These are phyloP conservation scores for Penicillium argentinense DNA, from an alignment of 495 filamentous ascomycete species.

Conservation along the genomic window DNA sequence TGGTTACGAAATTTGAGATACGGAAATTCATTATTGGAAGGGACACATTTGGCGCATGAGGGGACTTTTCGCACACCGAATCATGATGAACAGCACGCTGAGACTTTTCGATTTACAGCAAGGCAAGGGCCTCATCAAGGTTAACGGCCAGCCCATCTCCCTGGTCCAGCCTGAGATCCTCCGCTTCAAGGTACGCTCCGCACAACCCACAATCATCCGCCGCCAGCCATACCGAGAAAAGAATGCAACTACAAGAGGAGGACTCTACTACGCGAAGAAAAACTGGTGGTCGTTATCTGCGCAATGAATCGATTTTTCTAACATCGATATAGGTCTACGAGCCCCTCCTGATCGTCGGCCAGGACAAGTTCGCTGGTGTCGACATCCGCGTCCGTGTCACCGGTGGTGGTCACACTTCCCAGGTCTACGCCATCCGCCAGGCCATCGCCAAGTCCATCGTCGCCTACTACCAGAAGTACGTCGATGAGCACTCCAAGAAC, in stretches of 20 bases:
- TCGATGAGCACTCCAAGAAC: slow-evolving; percentile 99
- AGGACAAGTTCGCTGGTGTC: slow-evolving; percentile 94
- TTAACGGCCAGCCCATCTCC: slow-evolving; percentile 93
- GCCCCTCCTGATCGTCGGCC: slow-evolving; percentile 91
- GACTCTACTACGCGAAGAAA: neutral
- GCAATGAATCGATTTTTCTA: neutral
- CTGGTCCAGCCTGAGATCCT: slow-evolving; percentile 96
- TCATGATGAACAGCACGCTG: slow-evolving; percentile 28
- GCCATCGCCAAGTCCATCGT: slow-evolving; percentile 98
- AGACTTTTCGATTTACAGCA: slow-evolving; percentile 54
- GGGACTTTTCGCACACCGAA: slow-evolving; percentile 8
- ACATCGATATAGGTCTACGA: slow-evolving; percentile 73
- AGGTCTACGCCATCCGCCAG: slow-evolving; percentile 98
- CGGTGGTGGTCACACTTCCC: slow-evolving; percentile 97
- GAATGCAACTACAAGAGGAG: slow-evolving; percentile 5
- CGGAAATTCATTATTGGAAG: slow-evolving; percentile 6
- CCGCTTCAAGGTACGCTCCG: slow-evolving; percentile 77
- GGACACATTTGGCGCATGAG: slow-evolving; percentile 17
- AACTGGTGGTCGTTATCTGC: slow-evolving; percentile 8
- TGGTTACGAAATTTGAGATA: neutral
- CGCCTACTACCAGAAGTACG: slow-evolving; percentile 99
- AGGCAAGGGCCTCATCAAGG: slow-evolving; percentile 94
- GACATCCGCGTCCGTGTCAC: slow-evolving; percentile 97
- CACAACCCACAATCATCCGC: slow-evolving; percentile 1
- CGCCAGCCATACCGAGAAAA: slow-evolving; percentile 4